phyloP scores from a whole-genome alignment of 208 protist genomes.

The Leishmania lainsoni region DNA sequence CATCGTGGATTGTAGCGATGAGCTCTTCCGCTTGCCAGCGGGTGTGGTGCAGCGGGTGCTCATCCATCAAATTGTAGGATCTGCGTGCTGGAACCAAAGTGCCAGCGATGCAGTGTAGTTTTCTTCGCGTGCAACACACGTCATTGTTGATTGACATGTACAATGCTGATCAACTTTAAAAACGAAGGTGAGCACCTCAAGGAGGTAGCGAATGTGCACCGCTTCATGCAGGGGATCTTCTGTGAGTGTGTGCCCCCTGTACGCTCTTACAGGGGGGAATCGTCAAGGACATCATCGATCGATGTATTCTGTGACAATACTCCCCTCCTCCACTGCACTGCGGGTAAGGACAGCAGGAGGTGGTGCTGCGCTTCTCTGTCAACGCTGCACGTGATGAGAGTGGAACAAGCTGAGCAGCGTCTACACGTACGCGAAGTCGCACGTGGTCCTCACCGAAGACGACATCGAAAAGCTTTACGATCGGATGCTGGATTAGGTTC shows the following conservation, averaged over 20 bases:
- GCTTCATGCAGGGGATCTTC: constrained; percentile 34
- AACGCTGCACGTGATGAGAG: constrained; percentile 29
- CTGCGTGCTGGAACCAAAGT: constrained; percentile 34
- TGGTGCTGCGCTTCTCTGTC: constrained; percentile 34
- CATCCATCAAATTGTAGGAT: constrained; percentile 45
- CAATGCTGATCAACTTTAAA: constrained; percentile 14
- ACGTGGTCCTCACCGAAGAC: constrained; percentile 37
- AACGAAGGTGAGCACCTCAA: constrained; percentile 25
- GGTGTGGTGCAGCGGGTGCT: constrained; percentile 31
- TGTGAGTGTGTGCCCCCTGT: constrained; percentile 15
- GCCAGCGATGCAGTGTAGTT: constrained; percentile 28
- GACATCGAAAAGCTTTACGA: constrained; percentile 39
- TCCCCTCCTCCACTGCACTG: constrained; percentile 49
- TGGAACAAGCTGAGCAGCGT: constrained; percentile 34
- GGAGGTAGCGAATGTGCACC: constrained; percentile 6
- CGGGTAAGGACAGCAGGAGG: constrained; percentile 53
- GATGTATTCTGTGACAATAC: constrained; percentile 27
- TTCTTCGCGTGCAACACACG: constrained; percentile 26
- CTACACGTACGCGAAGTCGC: constrained; percentile 28
- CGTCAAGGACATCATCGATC: constrained; percentile 29
- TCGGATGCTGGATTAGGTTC: constrained; percentile 37
- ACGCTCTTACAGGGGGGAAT: constrained; percentile 24
- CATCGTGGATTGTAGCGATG: constrained; percentile 46
- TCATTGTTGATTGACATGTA: constrained; percentile 28
- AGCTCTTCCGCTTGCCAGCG: constrained; percentile 32